These are phyloP conservation scores for Aspergillus coremiiformis DNA, from an alignment of 495 filamentous ascomycete genomes.

Conservation along the genomic window DNA sequence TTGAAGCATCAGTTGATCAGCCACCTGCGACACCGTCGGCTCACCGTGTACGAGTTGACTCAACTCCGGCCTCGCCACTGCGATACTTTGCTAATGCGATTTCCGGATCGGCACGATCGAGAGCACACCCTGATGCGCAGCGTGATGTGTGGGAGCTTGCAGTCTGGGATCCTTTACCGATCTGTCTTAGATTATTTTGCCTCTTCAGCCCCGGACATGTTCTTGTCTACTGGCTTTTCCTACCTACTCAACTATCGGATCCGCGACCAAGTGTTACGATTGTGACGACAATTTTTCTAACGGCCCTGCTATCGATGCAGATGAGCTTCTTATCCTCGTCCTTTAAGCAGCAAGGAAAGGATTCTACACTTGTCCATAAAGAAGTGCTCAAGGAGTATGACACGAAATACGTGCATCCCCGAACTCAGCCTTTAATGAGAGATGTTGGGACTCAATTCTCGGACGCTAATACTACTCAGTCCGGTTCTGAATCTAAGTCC, in stretches of 20 bases:
- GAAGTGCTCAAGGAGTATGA: conserved; percentile 95
- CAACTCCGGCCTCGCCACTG: conserved; percentile 77
- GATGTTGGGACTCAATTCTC: conserved; percentile 76
- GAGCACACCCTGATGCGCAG: conserved; percentile 75
- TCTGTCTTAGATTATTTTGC: conserved; percentile 76
- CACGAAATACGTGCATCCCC: conserved; percentile 86
- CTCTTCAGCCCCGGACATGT: conserved; percentile 90
- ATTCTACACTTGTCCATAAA: conserved; percentile 73
- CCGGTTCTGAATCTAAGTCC: conserved; percentile 38
- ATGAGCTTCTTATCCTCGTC: conserved; percentile 59
- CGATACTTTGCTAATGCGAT: conserved; percentile 67
- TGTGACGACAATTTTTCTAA: conserved; percentile 66
- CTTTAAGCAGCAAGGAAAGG: conserved; percentile 80
- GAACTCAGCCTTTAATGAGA: conserved; percentile 70
- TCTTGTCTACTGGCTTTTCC: conserved; percentile 77
- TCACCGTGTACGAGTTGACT: conserved; percentile 82
- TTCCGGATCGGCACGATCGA: conserved; percentile 54
- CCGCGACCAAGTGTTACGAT: conserved; percentile 77
- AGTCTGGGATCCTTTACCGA: conserved; percentile 86
- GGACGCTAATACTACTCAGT: conserved; percentile 27
- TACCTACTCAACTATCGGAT: conserved; percentile 68
- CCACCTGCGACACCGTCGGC: conserved; percentile 76
- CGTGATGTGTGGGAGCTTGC: conserved; percentile 92
- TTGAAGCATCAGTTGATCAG: conserved; percentile 72
- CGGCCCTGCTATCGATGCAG: conserved; percentile 67